These are phyloP conservation scores for Plasmodium malariae DNA, from an alignment of 169 alveolate genomes.

Conservation along the genomic window DNA sequence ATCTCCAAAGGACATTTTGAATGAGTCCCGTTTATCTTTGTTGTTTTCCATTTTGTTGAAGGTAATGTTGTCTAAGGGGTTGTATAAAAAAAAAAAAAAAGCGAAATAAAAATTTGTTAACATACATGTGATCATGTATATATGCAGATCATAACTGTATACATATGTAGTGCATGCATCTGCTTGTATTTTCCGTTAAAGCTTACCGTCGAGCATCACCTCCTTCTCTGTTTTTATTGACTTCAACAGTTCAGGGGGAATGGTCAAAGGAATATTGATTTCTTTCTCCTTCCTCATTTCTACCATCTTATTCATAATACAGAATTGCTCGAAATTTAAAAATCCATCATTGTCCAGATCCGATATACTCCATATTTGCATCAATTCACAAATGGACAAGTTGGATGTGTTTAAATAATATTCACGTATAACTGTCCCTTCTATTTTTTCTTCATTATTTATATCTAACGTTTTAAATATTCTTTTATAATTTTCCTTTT, in stretches of 20 bases:
- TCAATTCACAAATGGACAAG: constrained; percentile 46
- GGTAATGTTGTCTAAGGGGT: constrained; percentile 30
- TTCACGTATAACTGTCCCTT: constrained; percentile 48
- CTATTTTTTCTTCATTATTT: constrained; percentile 54
- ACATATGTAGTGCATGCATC: neutral
- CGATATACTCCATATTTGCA: constrained; percentile 71
- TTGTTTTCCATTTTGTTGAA: constrained; percentile 12
- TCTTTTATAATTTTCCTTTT: constrained; percentile 31
- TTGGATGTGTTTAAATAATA: constrained; percentile 64
- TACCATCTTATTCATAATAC: constrained; percentile 67
- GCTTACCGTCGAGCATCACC: constrained; percentile 3
- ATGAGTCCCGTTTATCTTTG: neutral
- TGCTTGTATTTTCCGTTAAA: neutral
- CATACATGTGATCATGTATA: neutral
- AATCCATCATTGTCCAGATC: constrained; percentile 70
- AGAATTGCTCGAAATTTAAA: constrained; percentile 56
- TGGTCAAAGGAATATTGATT: constrained; percentile 42
- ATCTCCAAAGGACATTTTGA: constrained; percentile 24
- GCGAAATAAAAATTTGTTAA: neutral
- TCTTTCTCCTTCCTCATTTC: constrained; percentile 46
- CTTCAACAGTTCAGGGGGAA: constrained; percentile 26
- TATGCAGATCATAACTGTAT: neutral
- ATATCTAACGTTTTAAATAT: constrained; percentile 56
- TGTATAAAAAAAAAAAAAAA: neutral
- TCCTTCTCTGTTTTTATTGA: constrained; percentile 12